Evolutionary conservation across 176 grass and related monocot genomes (phyloP).

Genomic region (Bolboschoenus planiculmis): DNA sequence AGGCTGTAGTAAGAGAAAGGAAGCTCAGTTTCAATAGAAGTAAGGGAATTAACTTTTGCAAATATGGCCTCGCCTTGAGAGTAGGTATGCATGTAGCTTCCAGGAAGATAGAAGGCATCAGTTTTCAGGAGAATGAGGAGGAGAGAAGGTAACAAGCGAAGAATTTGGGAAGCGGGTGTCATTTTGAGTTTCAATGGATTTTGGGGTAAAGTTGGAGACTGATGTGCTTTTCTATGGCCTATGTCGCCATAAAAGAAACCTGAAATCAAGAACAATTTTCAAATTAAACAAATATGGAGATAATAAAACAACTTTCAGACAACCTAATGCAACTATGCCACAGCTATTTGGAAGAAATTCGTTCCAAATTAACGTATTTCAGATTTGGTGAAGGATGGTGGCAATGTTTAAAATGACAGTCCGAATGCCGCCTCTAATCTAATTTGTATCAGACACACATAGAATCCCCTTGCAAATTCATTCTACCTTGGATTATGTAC

Average conservation of each 20-base stretch:
- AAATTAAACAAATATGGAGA: not conserved
- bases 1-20: slow-evolving; percentile 80
- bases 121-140: slow-evolving; percentile 19
- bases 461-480: not conserved
- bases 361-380: not conserved
- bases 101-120: slow-evolving; percentile 72
- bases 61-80: slow-evolving; percentile 39
- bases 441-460: not conserved
- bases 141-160: slow-evolving; percentile 21
- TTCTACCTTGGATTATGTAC: not conserved
- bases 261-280: slow-evolving; percentile 1
- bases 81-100: slow-evolving; percentile 86
- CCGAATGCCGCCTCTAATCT: not conserved
- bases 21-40: slow-evolving; percentile 81
- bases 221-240: slow-evolving; percentile 26
- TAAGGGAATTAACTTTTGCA: slow-evolving; percentile 79
- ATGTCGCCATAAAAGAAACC: slow-evolving; percentile 22
- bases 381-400: not conserved
- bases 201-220: not conserved
- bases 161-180: not conserved
- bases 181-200: not conserved
- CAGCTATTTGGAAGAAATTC: not conserved
- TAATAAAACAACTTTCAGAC: not conserved
- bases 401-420: no score
- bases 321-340: not conserved